Conservation (phyloP, 768 basidiomycete species). For the Psilocybe azurescens region DNA sequence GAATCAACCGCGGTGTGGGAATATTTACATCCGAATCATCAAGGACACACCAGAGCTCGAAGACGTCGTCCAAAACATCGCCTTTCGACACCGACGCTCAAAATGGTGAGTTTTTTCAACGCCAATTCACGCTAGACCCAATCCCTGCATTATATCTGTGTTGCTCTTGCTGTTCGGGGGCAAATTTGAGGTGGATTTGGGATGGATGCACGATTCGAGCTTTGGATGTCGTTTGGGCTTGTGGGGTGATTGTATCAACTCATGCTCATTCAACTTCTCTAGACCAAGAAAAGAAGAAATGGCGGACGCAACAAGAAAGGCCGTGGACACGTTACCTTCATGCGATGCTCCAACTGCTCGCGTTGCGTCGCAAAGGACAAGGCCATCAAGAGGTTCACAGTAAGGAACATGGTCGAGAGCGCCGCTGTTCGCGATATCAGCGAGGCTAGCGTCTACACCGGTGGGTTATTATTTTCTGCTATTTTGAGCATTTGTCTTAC, state of each 20-base stretch:
- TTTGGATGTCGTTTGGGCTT: conserved; percentile 38
- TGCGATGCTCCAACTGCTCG: conserved; percentile 99
- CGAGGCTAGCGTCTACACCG: conserved; percentile 92
- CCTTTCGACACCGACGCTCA: conserved; percentile 41
- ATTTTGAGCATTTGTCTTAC: not conserved
- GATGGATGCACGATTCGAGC: conserved; percentile 40
- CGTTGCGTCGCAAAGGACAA: conserved; percentile 98
- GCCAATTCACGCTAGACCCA: conserved; percentile 9
- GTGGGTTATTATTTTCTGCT: conserved; percentile 48
- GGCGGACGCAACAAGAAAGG: conserved; percentile 99
- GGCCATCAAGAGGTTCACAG: conserved; percentile 99
- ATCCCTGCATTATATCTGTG: conserved; percentile 20
- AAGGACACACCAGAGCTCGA: conserved; percentile 29
- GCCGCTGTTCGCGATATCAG: conserved; percentile 97
- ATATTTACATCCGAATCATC: conserved; percentile 32
- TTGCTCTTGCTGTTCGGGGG: conserved; percentile 25
- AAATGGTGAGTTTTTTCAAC: conserved; percentile 44
- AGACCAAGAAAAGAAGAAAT: conserved; percentile 99
- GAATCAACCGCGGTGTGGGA: conserved; percentile 28
- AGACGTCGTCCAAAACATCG: conserved; percentile 42
- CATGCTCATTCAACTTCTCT: conserved; percentile 27
- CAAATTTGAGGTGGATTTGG: conserved; percentile 31
- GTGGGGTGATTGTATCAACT: not conserved
- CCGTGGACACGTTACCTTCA: conserved; percentile 92
- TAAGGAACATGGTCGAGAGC: conserved; percentile 99